phyloP scores from a whole-genome alignment of 306 rosid genomes.

The Rosa rugosa region DNA sequence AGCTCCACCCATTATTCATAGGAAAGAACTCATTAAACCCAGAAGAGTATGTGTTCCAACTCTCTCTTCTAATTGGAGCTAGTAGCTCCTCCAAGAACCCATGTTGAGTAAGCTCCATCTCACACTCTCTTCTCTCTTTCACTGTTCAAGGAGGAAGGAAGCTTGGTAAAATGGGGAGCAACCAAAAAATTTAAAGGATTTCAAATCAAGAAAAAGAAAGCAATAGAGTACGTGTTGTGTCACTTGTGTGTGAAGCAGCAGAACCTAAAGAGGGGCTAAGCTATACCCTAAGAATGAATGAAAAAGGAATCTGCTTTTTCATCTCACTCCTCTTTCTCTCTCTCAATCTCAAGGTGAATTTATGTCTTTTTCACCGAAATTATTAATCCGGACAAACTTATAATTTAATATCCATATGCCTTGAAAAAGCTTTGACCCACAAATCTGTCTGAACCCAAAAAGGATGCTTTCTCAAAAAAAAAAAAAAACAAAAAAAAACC shows the following conservation, averaged over 20 bases:
- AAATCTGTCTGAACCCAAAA: constrained; percentile 63
- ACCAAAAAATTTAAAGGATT: too few relatives aligned
- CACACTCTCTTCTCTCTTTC: constrained; percentile 24
- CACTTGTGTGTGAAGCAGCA: constrained; percentile 5
- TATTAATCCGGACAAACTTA: constrained; percentile 51
- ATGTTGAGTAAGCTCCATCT: constrained; percentile 86
- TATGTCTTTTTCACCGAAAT: constrained; percentile 74
- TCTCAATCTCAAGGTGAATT: constrained; percentile 68
- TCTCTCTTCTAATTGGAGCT: constrained; percentile 65
- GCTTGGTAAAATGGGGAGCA: not conserved
- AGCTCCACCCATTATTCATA: constrained; percentile 50
- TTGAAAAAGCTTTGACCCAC: constrained; percentile 84
- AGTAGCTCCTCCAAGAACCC: constrained; percentile 81
- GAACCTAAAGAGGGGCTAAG: not conserved
- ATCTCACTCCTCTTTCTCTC: constrained; percentile 14
- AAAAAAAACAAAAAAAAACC: too few relatives aligned
- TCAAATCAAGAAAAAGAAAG: constrained; percentile 32
- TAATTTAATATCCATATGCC: constrained; percentile 50
- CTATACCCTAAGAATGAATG: constrained; percentile 31
- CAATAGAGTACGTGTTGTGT: constrained; percentile 22
- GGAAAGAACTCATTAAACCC: constrained; percentile 60
- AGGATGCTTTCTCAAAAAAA: not conserved
- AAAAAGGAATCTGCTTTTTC: constrained; percentile 72
- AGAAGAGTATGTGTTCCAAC: constrained; percentile 56
- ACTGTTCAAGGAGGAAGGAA: not conserved